Evolutionary conservation across 495 filamentous ascomycete species (phyloP), one percentile per base, ranked within the genome.

Genomic region (Bryoglossum gracile): DNA sequence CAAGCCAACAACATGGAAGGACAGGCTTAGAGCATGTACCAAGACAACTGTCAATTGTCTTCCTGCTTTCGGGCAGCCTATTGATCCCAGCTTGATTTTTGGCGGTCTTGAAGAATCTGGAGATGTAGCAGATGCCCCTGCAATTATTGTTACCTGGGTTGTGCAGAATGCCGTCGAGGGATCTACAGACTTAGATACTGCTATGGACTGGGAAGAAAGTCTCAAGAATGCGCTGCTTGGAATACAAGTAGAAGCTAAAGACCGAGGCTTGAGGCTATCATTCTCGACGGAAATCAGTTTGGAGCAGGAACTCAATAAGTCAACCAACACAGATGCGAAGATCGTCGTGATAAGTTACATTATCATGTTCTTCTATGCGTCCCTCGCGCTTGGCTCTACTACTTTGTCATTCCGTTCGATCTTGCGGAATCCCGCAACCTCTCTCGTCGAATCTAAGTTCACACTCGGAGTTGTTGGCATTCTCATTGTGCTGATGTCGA

Each of bases 321-420:
- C 85, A 9, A 95, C 87, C 28, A 98, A 98, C 63, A 96, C 92
- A 2, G 92, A 98, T 65, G 92, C 90, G 16, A 95, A 91, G 65
- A 97, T 98, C 54, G 81, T 98, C 11, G 84, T 94, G 34, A 85
- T 97, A 65, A 96, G 91, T 70, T 98, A 98, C 68, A 77, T 97
- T 52, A 85, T 95, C 65, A 98, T 98, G 92, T 97, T 98, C 62
- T 64, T 98, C 28, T 98, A 98, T 58, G 92, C 89, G 3, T 96
- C 89, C 1, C 60, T 98, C 26, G 89, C 92, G 3, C 68, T 98
- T 3, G 94, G 92, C 2, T 94, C 89, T 2, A 89, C 83, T 10
- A 90, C 86, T 1, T 68, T 95, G 25, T 83, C 84, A 25, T 68
- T 86, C 50, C 75, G 73, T 48, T 83, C 88, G 43, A 68, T 96